These are phyloP conservation scores for Potentilla sterilis DNA, from an alignment of 306 rosid genomes.

Conservation along the genomic window DNA sequence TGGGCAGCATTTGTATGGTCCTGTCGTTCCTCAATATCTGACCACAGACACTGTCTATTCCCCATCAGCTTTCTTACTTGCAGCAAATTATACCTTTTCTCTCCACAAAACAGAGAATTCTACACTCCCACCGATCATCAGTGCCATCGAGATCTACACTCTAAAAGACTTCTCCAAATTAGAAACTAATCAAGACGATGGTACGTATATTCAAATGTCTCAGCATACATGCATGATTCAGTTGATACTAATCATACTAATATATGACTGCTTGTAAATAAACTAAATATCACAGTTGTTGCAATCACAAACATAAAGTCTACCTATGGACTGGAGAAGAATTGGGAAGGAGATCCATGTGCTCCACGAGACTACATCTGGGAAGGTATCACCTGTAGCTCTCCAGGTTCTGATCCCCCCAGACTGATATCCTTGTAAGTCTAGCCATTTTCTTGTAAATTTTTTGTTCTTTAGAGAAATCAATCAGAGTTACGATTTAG, in stretches of 20 bases:
- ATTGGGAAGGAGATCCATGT: slow-evolving; percentile 59
- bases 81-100: slow-evolving; percentile 15
- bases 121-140: slow-evolving; percentile 56
- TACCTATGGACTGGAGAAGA: slow-evolving; percentile 26
- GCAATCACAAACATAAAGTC: slow-evolving; percentile 37
- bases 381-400: slow-evolving; percentile 45
- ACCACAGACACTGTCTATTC: slow-evolving; percentile 11
- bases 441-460: too few species aligned
- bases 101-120: slow-evolving; percentile 28
- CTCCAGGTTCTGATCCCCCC: slow-evolving; percentile 22
- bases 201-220: slow-evolving; percentile 25
- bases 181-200: slow-evolving; percentile 39
- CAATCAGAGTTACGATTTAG: too few species aligned
- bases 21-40: slow-evolving; percentile 25
- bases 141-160: slow-evolving; percentile 42
- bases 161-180: slow-evolving; percentile 23
- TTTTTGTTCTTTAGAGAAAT: too few species aligned
- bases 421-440: slow-evolving; percentile 46
- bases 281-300: too few species aligned
- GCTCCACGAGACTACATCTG: slow-evolving; percentile 33
- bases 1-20: slow-evolving; percentile 20
- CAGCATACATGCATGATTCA: neutral
- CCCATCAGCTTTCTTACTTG: neutral
- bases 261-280: too few species aligned
- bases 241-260: too few species aligned